phyloP scores from a whole-genome alignment of 768 basidiomycete species.

The Suillus tomentosus region DNA sequence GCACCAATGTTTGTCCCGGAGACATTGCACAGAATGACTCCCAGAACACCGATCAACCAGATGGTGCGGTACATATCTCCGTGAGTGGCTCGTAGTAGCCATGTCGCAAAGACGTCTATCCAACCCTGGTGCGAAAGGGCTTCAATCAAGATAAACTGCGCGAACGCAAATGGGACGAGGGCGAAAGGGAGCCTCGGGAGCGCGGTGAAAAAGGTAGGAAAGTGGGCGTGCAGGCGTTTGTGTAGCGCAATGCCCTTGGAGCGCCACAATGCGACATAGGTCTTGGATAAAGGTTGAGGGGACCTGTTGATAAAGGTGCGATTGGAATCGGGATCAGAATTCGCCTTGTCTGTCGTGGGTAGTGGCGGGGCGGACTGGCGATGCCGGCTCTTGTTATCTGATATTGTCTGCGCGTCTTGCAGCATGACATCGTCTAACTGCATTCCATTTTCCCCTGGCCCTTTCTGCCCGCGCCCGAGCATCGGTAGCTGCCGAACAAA shows the following conservation, averaged over 20 bases:
- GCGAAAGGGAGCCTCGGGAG: constrained; percentile 74
- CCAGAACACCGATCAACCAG: constrained; percentile 70
- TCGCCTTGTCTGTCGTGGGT: neutral
- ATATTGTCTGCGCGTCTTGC: neutral
- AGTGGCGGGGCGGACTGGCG: neutral
- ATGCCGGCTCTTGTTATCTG: neutral
- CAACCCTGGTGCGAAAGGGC: constrained; percentile 81
- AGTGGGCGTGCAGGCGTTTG: constrained; percentile 36
- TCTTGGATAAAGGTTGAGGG: neutral
- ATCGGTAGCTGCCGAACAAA: constrained; percentile 30
- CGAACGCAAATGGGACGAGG: constrained; percentile 89
- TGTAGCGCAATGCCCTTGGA: constrained; percentile 7
- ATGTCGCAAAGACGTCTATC: constrained; percentile 79
- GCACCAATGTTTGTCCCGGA: constrained; percentile 92
- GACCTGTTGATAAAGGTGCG: neutral
- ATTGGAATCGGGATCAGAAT: constrained; percentile 13
- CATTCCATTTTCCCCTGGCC: neutral
- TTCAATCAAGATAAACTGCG: constrained; percentile 93
- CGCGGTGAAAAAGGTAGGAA: constrained; percentile 73
- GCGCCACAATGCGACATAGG: neutral
- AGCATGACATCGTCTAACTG: neutral
- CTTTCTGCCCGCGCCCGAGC: constrained; percentile 15
- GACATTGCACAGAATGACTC: constrained; percentile 77
- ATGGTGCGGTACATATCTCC: constrained; percentile 50
- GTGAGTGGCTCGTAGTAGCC: constrained; percentile 53